phyloP scores from a whole-genome alignment of 2,329 filamentous ascomycete species.

The Xylariaceae sp. region DNA sequence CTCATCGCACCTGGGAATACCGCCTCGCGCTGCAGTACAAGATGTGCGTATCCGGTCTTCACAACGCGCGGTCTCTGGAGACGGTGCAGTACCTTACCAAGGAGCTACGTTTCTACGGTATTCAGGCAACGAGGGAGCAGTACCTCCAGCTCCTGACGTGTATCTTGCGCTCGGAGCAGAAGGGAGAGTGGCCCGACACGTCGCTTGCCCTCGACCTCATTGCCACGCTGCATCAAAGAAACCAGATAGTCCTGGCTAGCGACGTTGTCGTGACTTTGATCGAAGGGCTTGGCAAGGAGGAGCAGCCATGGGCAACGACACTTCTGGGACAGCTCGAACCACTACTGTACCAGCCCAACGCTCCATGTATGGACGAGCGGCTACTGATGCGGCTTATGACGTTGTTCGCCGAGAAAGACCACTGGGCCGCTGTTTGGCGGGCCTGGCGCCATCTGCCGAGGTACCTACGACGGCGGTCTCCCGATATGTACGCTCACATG shows the following conservation, averaged over 20 bases:
- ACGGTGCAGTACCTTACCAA: slow-evolving; percentile 27
- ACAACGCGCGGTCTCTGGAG: slow-evolving; percentile 17
- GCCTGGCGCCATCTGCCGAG: slow-evolving; percentile 52
- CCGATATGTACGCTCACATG: slow-evolving; percentile 50
- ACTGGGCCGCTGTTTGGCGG: slow-evolving; percentile 57
- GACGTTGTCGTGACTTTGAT: slow-evolving; percentile 47
- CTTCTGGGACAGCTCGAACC: slow-evolving; percentile 36
- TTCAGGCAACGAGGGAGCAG: slow-evolving; percentile 31
- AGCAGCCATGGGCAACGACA: slow-evolving; percentile 30
- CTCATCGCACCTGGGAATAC: slow-evolving; percentile 31
- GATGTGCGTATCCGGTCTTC: slow-evolving; percentile 19
- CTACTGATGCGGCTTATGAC: slow-evolving; percentile 39
- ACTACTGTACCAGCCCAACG: slow-evolving; percentile 35
- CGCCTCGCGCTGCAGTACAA: slow-evolving; percentile 29
- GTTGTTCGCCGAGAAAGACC: slow-evolving; percentile 39
- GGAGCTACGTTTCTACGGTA: slow-evolving; percentile 36
- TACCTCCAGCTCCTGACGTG: slow-evolving; percentile 35
- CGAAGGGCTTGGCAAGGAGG: slow-evolving; percentile 34
- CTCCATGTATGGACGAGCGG: slow-evolving; percentile 34
- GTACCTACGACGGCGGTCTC: slow-evolving; percentile 42
- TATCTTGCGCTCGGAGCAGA: slow-evolving; percentile 30
- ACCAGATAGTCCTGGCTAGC: slow-evolving; percentile 37
- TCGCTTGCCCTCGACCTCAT: slow-evolving; percentile 40
- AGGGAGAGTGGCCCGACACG: slow-evolving; percentile 26
- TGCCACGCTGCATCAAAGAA: slow-evolving; percentile 40